Conservation (phyloP, 257 asterid species). For the Solanum infundibuliforme region DNA sequence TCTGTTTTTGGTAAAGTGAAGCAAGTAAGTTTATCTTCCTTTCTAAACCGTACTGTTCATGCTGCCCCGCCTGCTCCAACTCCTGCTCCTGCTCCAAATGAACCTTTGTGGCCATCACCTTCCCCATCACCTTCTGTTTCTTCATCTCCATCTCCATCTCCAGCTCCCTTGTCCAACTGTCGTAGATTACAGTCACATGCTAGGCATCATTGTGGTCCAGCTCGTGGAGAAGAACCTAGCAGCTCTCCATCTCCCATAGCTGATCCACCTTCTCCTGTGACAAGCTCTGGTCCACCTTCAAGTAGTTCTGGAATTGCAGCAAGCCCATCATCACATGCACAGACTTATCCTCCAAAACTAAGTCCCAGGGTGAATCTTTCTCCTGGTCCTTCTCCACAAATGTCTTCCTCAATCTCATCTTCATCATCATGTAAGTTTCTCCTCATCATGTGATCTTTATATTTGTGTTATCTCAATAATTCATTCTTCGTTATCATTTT, state of each 20-base stretch:
- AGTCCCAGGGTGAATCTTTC: slow-evolving; percentile 12
- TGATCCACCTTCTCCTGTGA: slow-evolving; percentile 22
- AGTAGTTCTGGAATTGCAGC: slow-evolving; percentile 26
- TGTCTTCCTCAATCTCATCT: slow-evolving; percentile 23
- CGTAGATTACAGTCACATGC: slow-evolving; percentile 19
- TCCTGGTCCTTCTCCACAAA: slow-evolving; percentile 27
- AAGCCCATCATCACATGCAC: slow-evolving; percentile 29
- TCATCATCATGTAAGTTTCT: slow-evolving; percentile 43
- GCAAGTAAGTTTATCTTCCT: slow-evolving; percentile 60
- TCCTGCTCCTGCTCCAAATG: slow-evolving; percentile 9
- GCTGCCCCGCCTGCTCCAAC: slow-evolving; percentile 39
- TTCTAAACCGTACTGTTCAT: slow-evolving; percentile 34
- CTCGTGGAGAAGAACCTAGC: slow-evolving; percentile 5
- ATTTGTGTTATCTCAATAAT: background rate
- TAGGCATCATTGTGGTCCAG: slow-evolving; percentile 14
- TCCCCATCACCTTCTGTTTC: slow-evolving; percentile 23
- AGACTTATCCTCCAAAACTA: slow-evolving; percentile 16
- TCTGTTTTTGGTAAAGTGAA: slow-evolving; percentile 71
- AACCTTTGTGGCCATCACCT: slow-evolving; percentile 18
- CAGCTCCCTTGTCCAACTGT: slow-evolving; percentile 26
- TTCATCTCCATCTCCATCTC: background rate
- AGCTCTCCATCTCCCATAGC: slow-evolving; percentile 11
- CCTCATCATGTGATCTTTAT: background rate
- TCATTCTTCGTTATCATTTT: background rate
- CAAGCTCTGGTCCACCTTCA: slow-evolving; percentile 9